These are phyloP conservation scores for Canna indica DNA, from an alignment of 176 grass and related monocot genomes.

Conservation along the genomic window DNA sequence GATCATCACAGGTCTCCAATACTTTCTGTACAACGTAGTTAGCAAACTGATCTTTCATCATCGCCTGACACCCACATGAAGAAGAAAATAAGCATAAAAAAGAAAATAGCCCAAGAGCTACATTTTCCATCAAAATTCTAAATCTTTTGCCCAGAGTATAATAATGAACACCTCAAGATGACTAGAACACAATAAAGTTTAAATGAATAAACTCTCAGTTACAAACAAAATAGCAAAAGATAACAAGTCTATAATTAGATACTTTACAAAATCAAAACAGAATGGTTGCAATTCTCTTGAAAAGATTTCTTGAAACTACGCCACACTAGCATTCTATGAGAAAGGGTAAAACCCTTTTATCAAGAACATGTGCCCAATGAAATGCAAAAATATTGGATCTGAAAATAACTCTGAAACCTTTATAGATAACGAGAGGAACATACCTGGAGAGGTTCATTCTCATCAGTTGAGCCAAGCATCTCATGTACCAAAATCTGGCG, in stretches of 20 bases:
- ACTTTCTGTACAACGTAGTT: conserved; percentile 26
- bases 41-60: conserved; percentile 26
- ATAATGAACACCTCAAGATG: background rate
- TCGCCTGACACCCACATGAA: background rate
- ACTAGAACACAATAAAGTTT: background rate
- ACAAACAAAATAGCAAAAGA: background rate
- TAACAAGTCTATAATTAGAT: too few species aligned
- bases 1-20: conserved; percentile 20
- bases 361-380: too few species aligned
- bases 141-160: background rate
- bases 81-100: background rate
- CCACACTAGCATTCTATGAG: too few species aligned
- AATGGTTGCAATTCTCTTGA: too few species aligned
- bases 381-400: too few species aligned
- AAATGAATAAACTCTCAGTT: background rate
- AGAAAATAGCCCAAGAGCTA: background rate
- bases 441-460: conserved; percentile 91
- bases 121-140: background rate
- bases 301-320: too few species aligned
- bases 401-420: background rate
- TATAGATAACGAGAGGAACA: background rate
- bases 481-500: conserved; percentile 72
- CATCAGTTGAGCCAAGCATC: conserved; percentile 91
- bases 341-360: too few species aligned
- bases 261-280: too few species aligned